These are phyloP conservation scores for Diaporthe vaccinii DNA, from an alignment of 2,329 filamentous ascomycete species.

Conservation along the genomic window DNA sequence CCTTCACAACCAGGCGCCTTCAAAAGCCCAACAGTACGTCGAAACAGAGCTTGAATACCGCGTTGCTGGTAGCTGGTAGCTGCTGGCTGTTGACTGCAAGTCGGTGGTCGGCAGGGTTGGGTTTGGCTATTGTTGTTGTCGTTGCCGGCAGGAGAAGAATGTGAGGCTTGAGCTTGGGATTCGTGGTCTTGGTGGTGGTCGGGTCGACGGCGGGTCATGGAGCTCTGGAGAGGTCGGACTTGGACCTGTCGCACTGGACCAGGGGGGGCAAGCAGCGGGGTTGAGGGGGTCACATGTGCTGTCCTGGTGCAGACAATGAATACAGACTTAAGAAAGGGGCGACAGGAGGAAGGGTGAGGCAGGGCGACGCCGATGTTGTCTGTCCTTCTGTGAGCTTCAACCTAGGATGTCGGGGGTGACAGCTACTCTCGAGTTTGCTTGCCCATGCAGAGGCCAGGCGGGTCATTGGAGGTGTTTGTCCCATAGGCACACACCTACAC, in stretches of 20 bases:
- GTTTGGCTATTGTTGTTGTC: not conserved
- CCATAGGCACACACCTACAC: not conserved
- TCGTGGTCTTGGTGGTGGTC: constrained; percentile 7
- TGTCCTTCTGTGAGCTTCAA: constrained; percentile 22
- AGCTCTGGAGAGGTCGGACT: constrained; percentile 23
- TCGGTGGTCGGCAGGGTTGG: constrained; percentile 3
- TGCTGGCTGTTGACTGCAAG: constrained; percentile 7
- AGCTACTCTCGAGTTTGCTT: constrained; percentile 30
- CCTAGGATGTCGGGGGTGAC: constrained; percentile 12
- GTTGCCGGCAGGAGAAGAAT: not conserved
- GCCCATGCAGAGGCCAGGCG: constrained; percentile 8
- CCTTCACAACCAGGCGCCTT: not conserved
- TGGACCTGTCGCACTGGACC: constrained; percentile 30
- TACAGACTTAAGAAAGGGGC: not conserved
- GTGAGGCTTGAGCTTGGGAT: constrained; percentile 16
- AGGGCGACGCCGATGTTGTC: constrained; percentile 18
- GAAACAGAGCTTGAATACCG: not conserved
- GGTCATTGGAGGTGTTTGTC: not conserved
- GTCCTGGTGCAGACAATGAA: constrained; percentile 16
- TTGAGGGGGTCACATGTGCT: constrained; percentile 4
- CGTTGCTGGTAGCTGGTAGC: not conserved
- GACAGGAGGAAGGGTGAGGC: not conserved
- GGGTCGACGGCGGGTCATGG: not conserved
- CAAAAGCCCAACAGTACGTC: not conserved
- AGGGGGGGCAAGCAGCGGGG: constrained; percentile 28